phyloP scores from a whole-genome alignment of 352 stramenopile genomes.

The Pythium dissotocum region DNA sequence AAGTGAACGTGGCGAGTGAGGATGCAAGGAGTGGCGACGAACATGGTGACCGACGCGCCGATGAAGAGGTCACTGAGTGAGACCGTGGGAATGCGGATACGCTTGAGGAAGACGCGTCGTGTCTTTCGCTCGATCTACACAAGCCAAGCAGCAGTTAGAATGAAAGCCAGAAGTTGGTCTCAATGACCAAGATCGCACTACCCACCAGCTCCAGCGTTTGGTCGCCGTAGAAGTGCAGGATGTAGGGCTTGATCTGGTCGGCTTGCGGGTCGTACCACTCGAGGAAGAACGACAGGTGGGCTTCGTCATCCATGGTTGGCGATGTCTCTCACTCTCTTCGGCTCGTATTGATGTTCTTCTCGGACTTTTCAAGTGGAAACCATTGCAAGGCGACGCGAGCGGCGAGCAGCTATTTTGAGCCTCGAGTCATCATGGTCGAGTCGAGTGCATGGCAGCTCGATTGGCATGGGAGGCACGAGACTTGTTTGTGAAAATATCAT shows the following conservation, averaged over 20 bases:
- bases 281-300: conserved; percentile 71
- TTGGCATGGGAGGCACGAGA: too few species aligned
- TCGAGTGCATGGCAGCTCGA: background rate
- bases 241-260: conserved; percentile 64
- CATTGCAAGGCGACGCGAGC: background rate
- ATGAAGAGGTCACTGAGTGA: conserved; percentile 66
- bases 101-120: conserved; percentile 74
- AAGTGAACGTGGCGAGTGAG: background rate
- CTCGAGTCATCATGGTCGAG: background rate
- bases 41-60: conserved; percentile 71
- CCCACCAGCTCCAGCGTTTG: conserved; percentile 73
- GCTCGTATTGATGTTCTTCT: too few species aligned
- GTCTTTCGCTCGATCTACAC: conserved; percentile 59
- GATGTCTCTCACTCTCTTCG: background rate
- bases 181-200: background rate
- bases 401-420: background rate
- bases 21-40: conserved; percentile 5
- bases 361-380: background rate
- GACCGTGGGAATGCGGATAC: conserved; percentile 71
- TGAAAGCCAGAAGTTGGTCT: background rate
- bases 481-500: too few species aligned
- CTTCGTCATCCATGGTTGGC: conserved; percentile 46
- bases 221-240: conserved; percentile 74
- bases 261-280: conserved; percentile 82
- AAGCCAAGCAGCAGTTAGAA: background rate